Conservation (phyloP, 345 rosid species). For the Euphorbia tirucalli region DNA sequence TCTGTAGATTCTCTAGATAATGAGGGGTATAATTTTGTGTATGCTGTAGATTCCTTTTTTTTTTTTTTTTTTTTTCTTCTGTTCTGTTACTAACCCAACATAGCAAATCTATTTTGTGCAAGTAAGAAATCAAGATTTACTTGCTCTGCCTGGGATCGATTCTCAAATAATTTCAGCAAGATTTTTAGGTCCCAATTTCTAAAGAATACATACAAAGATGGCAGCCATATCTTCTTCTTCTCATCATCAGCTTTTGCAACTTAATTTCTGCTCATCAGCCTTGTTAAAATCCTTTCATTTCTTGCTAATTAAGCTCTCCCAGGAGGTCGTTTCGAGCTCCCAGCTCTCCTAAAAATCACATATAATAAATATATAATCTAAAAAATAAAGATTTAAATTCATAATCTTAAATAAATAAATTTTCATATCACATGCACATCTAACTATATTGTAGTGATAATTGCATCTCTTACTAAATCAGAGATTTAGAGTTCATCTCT, state of each 20-base stretch:
- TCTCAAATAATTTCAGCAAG: conserved; percentile 20
- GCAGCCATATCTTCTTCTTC: conserved; percentile 17
- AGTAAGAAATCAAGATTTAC: neutral
- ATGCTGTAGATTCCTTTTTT: conserved; percentile 32
- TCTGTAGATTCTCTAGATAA: conserved; percentile 25
- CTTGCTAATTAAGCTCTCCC: conserved; percentile 36
- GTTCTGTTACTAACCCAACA: conserved; percentile 5
- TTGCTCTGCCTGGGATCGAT: neutral
- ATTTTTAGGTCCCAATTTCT: conserved; percentile 14
- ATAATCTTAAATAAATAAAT: no score
- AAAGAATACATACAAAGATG: conserved; percentile 31
- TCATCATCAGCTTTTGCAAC: neutral
- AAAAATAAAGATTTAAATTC: no score
- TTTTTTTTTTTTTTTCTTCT: neutral
- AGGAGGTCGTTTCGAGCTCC: conserved; percentile 53
- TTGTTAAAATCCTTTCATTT: neutral
- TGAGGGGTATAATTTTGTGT: conserved; percentile 24
- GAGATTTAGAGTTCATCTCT: no score
- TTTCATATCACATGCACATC: no score
- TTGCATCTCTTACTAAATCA: no score
- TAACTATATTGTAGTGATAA: no score
- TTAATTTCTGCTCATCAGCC: conserved; percentile 3
- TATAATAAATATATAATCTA: neutral
- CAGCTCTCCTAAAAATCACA: conserved; percentile 39
- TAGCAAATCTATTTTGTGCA: neutral